These are phyloP conservation scores for Pseudogymnoascus sp. DNA, from an alignment of 2,329 filamentous ascomycete species.

Conservation along the genomic window DNA sequence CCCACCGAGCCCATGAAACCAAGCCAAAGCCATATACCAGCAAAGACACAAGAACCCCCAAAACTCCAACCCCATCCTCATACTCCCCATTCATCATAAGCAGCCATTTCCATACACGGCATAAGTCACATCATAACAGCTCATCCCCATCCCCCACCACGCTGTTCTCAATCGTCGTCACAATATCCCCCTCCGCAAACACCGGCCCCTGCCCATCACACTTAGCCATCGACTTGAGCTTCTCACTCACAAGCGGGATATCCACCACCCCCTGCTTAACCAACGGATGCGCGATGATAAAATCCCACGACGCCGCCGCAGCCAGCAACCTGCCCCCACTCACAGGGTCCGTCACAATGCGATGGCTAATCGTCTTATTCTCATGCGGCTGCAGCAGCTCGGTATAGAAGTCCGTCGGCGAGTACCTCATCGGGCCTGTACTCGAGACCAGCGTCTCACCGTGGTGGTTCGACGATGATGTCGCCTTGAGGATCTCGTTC, in stretches of 20 bases:
- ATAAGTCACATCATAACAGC: constrained; percentile 45
- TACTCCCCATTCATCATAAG: not conserved
- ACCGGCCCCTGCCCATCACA: constrained; percentile 86
- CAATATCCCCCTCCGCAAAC: constrained; percentile 70
- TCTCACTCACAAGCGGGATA: constrained; percentile 71
- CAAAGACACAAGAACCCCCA: not conserved
- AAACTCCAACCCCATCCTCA: not conserved
- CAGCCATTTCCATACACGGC: not conserved
- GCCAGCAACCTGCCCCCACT: constrained; percentile 63
- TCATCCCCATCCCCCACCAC: constrained; percentile 72
- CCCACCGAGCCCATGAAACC: not conserved
- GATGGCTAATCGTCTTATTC: constrained; percentile 58
- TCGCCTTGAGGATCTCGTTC: constrained; percentile 86
- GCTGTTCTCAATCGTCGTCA: constrained; percentile 69
- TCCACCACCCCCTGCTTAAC: constrained; percentile 74
- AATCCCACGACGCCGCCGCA: constrained; percentile 78
- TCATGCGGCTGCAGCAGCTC: constrained; percentile 53
- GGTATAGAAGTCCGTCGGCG: constrained; percentile 64
- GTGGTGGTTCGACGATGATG: constrained; percentile 44
- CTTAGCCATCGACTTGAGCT: constrained; percentile 64
- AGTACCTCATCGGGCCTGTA: constrained; percentile 62
- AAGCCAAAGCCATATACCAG: not conserved
- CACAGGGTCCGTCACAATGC: constrained; percentile 57
- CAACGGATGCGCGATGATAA: constrained; percentile 72
- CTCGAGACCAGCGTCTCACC: constrained; percentile 38